Conservation (phyloP, 139 green algal genomes). For the Tetraselmis chui region DNA sequence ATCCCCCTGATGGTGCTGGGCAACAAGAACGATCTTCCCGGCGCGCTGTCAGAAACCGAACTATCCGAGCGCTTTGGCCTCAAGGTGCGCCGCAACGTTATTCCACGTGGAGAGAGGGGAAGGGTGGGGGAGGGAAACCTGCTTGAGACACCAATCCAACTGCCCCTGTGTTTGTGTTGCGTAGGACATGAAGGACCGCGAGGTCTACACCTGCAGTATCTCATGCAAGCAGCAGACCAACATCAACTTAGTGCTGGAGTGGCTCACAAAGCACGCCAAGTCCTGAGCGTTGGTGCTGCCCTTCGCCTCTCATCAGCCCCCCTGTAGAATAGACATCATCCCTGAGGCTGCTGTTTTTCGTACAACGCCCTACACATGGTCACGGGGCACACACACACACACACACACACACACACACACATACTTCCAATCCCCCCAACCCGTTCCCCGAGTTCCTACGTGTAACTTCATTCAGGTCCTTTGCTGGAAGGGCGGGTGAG, state of each 20-base stretch:
- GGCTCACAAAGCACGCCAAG: slow-evolving; percentile 83
- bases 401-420: no score
- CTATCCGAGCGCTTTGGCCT: slow-evolving; percentile 77
- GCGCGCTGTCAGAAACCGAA: slow-evolving; percentile 60
- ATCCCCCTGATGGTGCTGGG: slow-evolving; percentile 95
- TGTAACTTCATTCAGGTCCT: no score
- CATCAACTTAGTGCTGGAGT: slow-evolving; percentile 91
- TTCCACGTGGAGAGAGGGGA: no score
- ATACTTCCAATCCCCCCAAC: no score
- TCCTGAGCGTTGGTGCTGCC: background rate
- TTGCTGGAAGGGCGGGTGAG: no score
- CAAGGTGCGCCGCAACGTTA: slow-evolving; percentile 38
- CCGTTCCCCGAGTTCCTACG: no score
- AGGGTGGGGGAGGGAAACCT: slow-evolving; percentile 15
- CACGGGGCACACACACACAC: no score
- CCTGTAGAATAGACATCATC: no score
- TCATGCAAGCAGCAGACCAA: slow-evolving; percentile 90
- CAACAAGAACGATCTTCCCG: slow-evolving; percentile 95
- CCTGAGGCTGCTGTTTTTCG: no score
- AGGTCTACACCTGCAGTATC: slow-evolving; percentile 91
- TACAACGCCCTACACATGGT: no score
- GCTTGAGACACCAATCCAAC: slow-evolving; percentile 10
- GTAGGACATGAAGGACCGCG: slow-evolving; percentile 54
- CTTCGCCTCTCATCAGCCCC: no score
- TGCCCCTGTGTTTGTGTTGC: slow-evolving; percentile 6